phyloP scores from a whole-genome alignment of 768 basidiomycete genomes.

The Gyrodon lividus region DNA sequence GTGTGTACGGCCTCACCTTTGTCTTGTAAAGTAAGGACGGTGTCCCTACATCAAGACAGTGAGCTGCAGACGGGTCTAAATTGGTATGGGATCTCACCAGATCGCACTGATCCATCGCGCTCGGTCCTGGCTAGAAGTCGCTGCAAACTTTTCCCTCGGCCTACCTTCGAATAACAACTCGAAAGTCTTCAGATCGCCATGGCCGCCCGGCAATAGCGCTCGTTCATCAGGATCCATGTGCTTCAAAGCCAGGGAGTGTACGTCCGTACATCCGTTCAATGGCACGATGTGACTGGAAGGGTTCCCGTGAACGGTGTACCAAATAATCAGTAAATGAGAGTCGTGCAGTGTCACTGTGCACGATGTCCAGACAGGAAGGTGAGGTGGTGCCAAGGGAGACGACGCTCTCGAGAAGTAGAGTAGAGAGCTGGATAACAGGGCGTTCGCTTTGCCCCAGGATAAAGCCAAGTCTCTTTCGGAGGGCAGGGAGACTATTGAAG shows the following conservation, averaged over 20 bases:
- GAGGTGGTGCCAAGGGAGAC: conserved; percentile 17
- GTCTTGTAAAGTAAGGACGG: conserved; percentile 45
- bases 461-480: neutral
- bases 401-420: conserved; percentile 45
- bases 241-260: conserved; percentile 51
- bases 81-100: conserved; percentile 45
- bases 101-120: conserved; percentile 75
- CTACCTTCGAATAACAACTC: conserved; percentile 60
- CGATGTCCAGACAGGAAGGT: conserved; percentile 48
- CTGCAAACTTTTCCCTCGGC: conserved; percentile 60
- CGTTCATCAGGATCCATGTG: conserved; percentile 47
- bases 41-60: conserved; percentile 47
- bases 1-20: conserved; percentile 4
- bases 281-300: conserved; percentile 46
- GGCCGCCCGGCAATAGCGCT: conserved; percentile 40
- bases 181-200: conserved; percentile 53
- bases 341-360: conserved; percentile 41
- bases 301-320: conserved; percentile 40
- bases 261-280: conserved; percentile 56
- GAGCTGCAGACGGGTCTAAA: neutral
- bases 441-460: neutral
- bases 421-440: conserved; percentile 30
- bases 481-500: conserved; percentile 2
- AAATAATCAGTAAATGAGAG: conserved; percentile 48
- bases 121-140: conserved; percentile 56